phyloP scores from a whole-genome alignment of 2,329 filamentous ascomycete genomes.

The Colletotrichum tanaceti region DNA sequence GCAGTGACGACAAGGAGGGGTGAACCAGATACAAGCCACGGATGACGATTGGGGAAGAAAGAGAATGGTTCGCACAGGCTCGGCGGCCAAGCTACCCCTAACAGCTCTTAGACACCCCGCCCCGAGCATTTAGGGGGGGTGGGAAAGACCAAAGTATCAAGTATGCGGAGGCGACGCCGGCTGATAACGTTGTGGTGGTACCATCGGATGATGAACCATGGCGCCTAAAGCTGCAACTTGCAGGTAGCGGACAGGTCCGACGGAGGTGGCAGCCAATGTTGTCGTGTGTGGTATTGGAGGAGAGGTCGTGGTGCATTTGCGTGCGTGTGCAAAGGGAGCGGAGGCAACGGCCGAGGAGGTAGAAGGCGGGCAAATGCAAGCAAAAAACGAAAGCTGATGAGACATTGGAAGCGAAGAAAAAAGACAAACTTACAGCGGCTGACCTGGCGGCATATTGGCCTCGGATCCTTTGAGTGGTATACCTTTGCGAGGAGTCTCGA shows the following conservation, averaged over 20 bases:
- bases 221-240: constrained; percentile 34
- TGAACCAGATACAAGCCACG: constrained; percentile 27
- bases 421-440: constrained; percentile 37
- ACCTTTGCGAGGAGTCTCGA: constrained; percentile 2
- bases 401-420: constrained; percentile 12
- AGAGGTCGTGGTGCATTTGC: background rate
- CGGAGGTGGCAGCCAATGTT: constrained; percentile 7
- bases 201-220: constrained; percentile 20
- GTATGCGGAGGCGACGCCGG: constrained; percentile 19
- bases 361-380: background rate
- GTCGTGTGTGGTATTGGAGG: background rate
- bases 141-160: constrained; percentile 26
- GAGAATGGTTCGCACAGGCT: constrained; percentile 27
- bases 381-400: constrained; percentile 7
- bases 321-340: constrained; percentile 5
- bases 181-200: background rate
- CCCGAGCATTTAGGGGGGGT: constrained; percentile 6
- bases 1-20: constrained; percentile 16
- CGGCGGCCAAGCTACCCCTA: constrained; percentile 15
- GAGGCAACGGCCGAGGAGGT: background rate
- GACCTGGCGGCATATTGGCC: constrained; percentile 32
- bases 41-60: constrained; percentile 30
- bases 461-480: background rate
- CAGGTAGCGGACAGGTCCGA: constrained; percentile 18
- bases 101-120: constrained; percentile 8